Conservation (phyloP, 306 rosid species). For the Sphenostylis stenocarpa region DNA sequence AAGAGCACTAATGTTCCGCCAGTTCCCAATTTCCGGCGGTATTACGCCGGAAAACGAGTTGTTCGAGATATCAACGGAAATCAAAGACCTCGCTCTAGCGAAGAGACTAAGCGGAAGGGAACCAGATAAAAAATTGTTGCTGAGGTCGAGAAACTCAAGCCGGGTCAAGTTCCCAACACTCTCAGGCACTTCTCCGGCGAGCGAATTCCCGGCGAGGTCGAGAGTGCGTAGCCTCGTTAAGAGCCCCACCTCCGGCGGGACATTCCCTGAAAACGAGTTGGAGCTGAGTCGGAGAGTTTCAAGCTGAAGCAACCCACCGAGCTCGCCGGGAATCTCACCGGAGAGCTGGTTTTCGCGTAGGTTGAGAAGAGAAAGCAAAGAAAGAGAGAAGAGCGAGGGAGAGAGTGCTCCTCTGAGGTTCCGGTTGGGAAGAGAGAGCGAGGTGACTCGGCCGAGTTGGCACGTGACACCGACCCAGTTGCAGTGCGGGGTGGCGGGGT, state of each 20-base stretch:
- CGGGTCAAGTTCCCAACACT: conserved; percentile 64
- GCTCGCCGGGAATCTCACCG: conserved; percentile 60
- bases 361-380: conserved; percentile 58
- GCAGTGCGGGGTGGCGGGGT: conserved; percentile 55
- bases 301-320: conserved; percentile 44
- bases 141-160: conserved; percentile 66
- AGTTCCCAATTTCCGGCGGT: conserved; percentile 66
- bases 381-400: conserved; percentile 51
- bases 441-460: conserved; percentile 66
- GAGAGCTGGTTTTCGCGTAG: conserved; percentile 57
- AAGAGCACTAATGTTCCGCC: conserved; percentile 66
- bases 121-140: conserved; percentile 77
- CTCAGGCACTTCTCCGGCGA: conserved; percentile 59
- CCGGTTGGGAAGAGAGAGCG: conserved; percentile 54
- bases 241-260: conserved; percentile 60
- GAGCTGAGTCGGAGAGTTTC: conserved; percentile 54
- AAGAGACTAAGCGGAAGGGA: conserved; percentile 66
- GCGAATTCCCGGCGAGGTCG: conserved; percentile 70
- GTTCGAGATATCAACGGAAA: conserved; percentile 77
- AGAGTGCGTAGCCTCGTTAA: conserved; percentile 48
- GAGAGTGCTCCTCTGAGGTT: conserved; percentile 55
- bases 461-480: conserved; percentile 79
- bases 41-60: conserved; percentile 75
- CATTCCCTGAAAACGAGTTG: conserved; percentile 58
- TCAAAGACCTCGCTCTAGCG: conserved; percentile 52